A percentile compares a stretch with the other conserved stretches of the same genome.
phyloP scores from a whole-genome alignment of 2,329 filamentous ascomycete species.

The Davidsoniella australis region DNA sequence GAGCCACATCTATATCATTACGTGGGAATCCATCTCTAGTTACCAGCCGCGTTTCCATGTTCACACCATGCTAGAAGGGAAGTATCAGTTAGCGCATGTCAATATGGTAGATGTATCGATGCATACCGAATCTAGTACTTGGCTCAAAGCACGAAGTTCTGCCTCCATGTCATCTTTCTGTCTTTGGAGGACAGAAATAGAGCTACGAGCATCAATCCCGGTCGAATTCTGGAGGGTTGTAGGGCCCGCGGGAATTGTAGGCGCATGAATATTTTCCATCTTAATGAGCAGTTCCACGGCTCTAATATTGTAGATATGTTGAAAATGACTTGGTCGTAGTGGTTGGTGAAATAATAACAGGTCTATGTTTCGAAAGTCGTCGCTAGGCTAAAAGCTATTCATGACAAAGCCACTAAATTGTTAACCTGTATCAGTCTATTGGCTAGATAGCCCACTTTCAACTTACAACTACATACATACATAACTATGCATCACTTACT shows the following conservation, averaged over 20 bases:
- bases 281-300: slow-evolving; percentile 12
- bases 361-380: too few species aligned
- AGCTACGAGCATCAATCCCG: slow-evolving; percentile 45
- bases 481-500: too few species aligned
- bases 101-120: neutral
- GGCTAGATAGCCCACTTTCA: too few species aligned
- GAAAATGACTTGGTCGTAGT: too few species aligned
- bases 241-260: slow-evolving; percentile 54
- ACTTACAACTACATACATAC: too few species aligned
- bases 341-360: too few species aligned
- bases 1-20: slow-evolving; percentile 84
- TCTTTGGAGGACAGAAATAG: slow-evolving; percentile 62
- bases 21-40: slow-evolving; percentile 86
- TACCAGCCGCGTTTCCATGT: slow-evolving; percentile 76
- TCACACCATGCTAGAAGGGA: slow-evolving; percentile 58
- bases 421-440: too few species aligned
- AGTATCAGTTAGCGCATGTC: slow-evolving; percentile 4
- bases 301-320: too few species aligned
- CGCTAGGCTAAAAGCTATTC: too few species aligned
- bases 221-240: slow-evolving; percentile 43
- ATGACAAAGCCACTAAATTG: too few species aligned
- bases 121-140: slow-evolving; percentile 73
- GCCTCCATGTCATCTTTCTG: slow-evolving; percentile 75
- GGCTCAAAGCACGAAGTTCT: slow-evolving; percentile 69
- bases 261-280: slow-evolving; percentile 42